Conservation (phyloP, 805 yeast genomes). For the Metschnikowia lunata region DNA sequence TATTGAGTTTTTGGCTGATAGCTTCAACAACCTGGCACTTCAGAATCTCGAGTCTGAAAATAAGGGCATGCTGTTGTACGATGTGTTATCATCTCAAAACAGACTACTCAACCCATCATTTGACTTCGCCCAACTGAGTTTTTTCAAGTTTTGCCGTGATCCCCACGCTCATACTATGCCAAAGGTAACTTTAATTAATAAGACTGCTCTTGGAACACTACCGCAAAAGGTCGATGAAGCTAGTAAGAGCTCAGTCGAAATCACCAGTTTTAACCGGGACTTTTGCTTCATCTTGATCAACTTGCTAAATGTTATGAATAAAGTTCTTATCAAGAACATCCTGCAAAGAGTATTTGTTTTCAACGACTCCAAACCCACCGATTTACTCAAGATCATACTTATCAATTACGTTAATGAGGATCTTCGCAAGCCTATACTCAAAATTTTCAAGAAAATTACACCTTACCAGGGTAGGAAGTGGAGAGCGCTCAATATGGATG, state of each 20-base stretch:
- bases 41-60: slow-evolving; percentile 20
- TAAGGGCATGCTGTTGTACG: slow-evolving; percentile 26
- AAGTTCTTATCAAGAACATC: slow-evolving; percentile 54
- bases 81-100: slow-evolving; percentile 33
- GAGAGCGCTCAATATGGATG: slow-evolving; percentile 90
- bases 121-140: slow-evolving; percentile 28
- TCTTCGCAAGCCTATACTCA: slow-evolving; percentile 65
- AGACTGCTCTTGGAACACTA: slow-evolving; percentile 24
- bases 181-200: slow-evolving; percentile 28
- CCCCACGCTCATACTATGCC: slow-evolving; percentile 1
- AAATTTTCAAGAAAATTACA: slow-evolving; percentile 69
- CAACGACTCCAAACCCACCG: slow-evolving; percentile 61
- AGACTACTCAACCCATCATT: slow-evolving; percentile 38
- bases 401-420: slow-evolving; percentile 54
- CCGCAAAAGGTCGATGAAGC: slow-evolving; percentile 24
- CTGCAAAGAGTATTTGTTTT: slow-evolving; percentile 69
- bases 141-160: slow-evolving; percentile 35
- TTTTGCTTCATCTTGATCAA: slow-evolving; percentile 48
- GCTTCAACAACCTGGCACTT: slow-evolving; percentile 34
- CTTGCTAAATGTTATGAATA: slow-evolving; percentile 51
- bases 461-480: slow-evolving; percentile 94
- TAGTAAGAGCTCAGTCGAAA: slow-evolving; percentile 25
- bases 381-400: slow-evolving; percentile 52
- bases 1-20: slow-evolving; percentile 30
- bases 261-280: slow-evolving; percentile 32